phyloP scores from a whole-genome alignment of 2,329 filamentous ascomycete species.

The Leptographium lundbergii region DNA sequence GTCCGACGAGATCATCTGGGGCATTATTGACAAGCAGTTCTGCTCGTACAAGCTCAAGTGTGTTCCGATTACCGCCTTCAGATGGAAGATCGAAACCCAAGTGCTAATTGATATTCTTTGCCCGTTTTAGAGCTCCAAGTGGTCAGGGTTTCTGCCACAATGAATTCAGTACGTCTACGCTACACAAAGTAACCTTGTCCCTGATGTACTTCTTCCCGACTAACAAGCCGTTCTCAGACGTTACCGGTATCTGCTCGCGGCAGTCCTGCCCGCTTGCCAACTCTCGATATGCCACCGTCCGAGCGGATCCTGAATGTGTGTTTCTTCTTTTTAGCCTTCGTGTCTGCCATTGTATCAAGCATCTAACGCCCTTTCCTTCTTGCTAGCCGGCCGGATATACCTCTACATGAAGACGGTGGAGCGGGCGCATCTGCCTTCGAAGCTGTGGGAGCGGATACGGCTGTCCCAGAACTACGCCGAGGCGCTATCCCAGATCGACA shows the following conservation, averaged over 20 bases:
- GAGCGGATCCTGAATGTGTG: constrained; percentile 50
- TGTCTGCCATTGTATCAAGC: background rate
- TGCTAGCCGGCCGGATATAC: constrained; percentile 50
- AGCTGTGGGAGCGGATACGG: constrained; percentile 90
- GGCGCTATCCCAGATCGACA: constrained; percentile 77
- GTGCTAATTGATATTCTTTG: background rate
- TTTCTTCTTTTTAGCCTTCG: background rate
- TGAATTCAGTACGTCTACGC: constrained; percentile 54
- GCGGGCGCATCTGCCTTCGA: constrained; percentile 74
- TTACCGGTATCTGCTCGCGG: constrained; percentile 34
- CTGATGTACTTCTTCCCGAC: background rate
- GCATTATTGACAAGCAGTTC: constrained; percentile 89
- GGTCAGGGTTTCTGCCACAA: constrained; percentile 91
- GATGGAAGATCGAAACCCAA: background rate
- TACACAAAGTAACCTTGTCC: background rate
- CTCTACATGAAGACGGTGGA: constrained; percentile 96
- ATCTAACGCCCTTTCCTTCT: background rate
- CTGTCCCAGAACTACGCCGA: constrained; percentile 83
- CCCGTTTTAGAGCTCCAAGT: constrained; percentile 41
- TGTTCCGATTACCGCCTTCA: constrained; percentile 15
- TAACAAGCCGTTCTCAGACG: constrained; percentile 9
- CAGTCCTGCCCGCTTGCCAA: constrained; percentile 88
- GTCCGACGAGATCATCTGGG: constrained; percentile 95
- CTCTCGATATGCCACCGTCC: constrained; percentile 83
- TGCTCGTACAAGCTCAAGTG: constrained; percentile 92